Base-by-base conservation (phyloP, 371 early-diverging fungal genomes). In the Rhizopus stolonifer region DNA sequence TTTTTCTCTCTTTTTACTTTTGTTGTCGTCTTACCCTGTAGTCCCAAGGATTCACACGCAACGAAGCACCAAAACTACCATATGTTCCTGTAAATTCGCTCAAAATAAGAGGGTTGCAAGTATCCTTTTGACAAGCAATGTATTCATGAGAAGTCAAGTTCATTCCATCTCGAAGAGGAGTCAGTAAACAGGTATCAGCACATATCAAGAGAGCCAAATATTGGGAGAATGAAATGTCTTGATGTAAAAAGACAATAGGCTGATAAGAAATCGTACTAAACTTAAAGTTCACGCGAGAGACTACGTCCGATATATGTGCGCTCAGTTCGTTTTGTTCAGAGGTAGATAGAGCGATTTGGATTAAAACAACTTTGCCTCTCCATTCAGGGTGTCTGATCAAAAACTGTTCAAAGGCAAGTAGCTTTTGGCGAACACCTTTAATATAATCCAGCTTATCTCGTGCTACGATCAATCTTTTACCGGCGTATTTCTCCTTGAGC, bases 81-180 rank as follows among this genome's bases (percentile, higher is more conserved):
- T 93, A 90, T 0, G 98, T 93, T 19, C 95, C 99, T 0, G 99
- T 94, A 82, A 96, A 96, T 79, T 95, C 92, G 63, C 91, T 90
- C 17, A 96, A 68, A 26, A 98, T 84, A 39, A 98, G 76, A 4
- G 94, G 93, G 23, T 91, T 91, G 52, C 87, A 80, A 42, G 84
- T 89, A 19, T 84, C 85, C 33, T 84, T 80, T 60, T 95, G 95
- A 67, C 95, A 96, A 9, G 90, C 91, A 48, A 98, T 85, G 61
- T 90, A 98, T 71, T 99, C 99, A 62, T 95, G 93, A 3, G 95
- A 93, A 2, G 95, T 94, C 9, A 96, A 77, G 69, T 98, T 98
- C 98, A 98, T 96, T 23, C 99, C 99, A 67, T 98, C 98, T 36
- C 95, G 85, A 15, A 98, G 69, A 4, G 91, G 86, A 1, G 97